Percentiles rank a stretch among this genome's conserved stretches.
Conservation (phyloP, 176 grass and related monocot genomes). For the Ensete glaucum region DNA sequence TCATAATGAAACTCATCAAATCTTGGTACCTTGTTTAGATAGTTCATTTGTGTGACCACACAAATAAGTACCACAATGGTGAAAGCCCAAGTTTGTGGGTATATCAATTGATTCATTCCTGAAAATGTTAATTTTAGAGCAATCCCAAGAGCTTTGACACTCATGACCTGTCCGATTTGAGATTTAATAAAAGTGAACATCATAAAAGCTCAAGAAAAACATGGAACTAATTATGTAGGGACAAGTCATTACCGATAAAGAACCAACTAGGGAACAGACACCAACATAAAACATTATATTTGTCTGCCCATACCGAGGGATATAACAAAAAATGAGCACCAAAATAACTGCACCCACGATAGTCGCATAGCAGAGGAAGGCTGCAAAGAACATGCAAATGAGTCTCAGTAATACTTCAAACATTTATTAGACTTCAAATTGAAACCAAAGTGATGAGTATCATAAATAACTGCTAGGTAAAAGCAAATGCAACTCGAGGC, state of each 20-base stretch:
- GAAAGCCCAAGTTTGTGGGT: slow-evolving; percentile 84
- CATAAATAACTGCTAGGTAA: background rate
- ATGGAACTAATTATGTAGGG: background rate
- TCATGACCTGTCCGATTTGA: slow-evolving; percentile 67
- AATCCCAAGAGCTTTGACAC: slow-evolving; percentile 88
- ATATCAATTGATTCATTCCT: slow-evolving; percentile 78
- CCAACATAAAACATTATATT: slow-evolving; percentile 87
- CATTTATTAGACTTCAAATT: background rate
- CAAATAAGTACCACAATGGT: slow-evolving; percentile 62
- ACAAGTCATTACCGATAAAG: slow-evolving; percentile 55
- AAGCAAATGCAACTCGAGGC: background rate
- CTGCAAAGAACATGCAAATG: slow-evolving; percentile 32
- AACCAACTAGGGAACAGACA: slow-evolving; percentile 85
- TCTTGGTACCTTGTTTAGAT: slow-evolving; percentile 68
- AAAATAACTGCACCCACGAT: slow-evolving; percentile 59
- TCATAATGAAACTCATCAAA: background rate
- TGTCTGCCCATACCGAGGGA: slow-evolving; percentile 78
- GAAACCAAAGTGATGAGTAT: background rate
- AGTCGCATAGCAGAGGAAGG: slow-evolving; percentile 62
- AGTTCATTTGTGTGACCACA: slow-evolving; percentile 86
- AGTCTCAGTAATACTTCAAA: background rate
- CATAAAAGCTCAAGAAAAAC: slow-evolving; percentile 11
- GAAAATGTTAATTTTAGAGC: slow-evolving; percentile 89
- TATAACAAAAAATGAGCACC: slow-evolving; percentile 74
- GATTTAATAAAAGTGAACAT: slow-evolving; percentile 1